Percentiles rank a stretch among this genome's conserved stretches.
These are phyloP conservation scores for Zancudomyces culisetae DNA, from an alignment of 371 early-diverging fungal genomes.

Conservation along the genomic window DNA sequence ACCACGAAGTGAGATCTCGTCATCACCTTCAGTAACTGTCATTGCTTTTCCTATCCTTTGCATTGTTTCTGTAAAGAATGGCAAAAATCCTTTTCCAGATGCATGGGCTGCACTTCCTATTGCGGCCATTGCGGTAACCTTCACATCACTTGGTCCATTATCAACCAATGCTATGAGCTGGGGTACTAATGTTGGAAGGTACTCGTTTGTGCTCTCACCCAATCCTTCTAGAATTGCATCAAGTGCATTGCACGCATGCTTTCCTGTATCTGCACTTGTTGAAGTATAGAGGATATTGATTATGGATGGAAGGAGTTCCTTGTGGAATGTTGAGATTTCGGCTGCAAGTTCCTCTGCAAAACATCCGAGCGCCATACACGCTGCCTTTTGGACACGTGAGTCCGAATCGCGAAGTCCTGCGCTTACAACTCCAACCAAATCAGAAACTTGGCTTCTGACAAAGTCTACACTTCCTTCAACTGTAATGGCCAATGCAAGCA, in stretches of 20 bases:
- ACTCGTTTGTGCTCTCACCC: conserved; percentile 54
- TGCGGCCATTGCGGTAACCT: conserved; percentile 55
- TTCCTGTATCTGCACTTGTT: conserved; percentile 40
- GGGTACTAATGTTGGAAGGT: conserved; percentile 62
- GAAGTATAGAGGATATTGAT: conserved; percentile 60
- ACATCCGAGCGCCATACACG: conserved; percentile 69
- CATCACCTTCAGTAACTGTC: conserved; percentile 41
- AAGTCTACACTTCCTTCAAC: conserved; percentile 74
- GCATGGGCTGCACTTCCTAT: conserved; percentile 80
- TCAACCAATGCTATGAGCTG: conserved; percentile 51
- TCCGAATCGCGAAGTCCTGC: conserved; percentile 63
- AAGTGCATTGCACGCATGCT: conserved; percentile 62
- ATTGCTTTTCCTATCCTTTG: conserved; percentile 48
- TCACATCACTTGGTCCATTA: conserved; percentile 35
- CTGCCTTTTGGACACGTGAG: conserved; percentile 56
- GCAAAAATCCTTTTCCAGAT: conserved; percentile 37
- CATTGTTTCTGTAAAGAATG: conserved; percentile 58
- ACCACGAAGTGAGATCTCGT: conserved; percentile 54
- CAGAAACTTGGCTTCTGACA: conserved; percentile 48
- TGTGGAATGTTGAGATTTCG: conserved; percentile 59
- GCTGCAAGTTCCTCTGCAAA: conserved; percentile 63
- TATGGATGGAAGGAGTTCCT: conserved; percentile 57
- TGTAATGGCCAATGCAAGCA: conserved; percentile 59
- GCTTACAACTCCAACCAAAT: conserved; percentile 50
- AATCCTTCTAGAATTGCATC: conserved; percentile 72